These are phyloP conservation scores for Thyridium curvatum DNA, from an alignment of 2,329 filamentous ascomycete species.

Conservation along the genomic window DNA sequence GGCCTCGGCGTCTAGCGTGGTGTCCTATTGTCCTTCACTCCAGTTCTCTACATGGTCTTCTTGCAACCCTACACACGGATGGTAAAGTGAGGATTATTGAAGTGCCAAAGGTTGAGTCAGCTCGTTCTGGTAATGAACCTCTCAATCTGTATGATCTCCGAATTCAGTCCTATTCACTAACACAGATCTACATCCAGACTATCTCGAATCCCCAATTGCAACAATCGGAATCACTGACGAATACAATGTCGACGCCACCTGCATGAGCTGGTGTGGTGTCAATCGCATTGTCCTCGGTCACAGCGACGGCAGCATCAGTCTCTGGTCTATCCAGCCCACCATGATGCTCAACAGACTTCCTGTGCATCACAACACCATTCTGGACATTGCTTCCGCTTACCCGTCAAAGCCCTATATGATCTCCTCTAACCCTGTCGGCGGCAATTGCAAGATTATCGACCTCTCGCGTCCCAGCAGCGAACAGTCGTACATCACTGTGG, in stretches of 20 bases:
- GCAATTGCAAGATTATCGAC: slow-evolving; percentile 46
- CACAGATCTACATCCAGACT: slow-evolving; percentile 25
- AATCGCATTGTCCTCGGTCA: slow-evolving; percentile 51
- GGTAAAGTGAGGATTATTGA: slow-evolving; percentile 44
- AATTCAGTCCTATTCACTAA: not conserved
- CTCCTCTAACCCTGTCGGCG: slow-evolving; percentile 48
- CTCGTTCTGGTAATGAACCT: slow-evolving; percentile 32
- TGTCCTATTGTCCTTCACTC: slow-evolving; percentile 35
- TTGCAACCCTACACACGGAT: slow-evolving; percentile 45
- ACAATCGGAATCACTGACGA: slow-evolving; percentile 39
- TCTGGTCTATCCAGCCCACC: slow-evolving; percentile 49
- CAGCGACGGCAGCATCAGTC: slow-evolving; percentile 46
- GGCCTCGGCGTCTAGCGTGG: slow-evolving; percentile 45
- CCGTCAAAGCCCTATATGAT: slow-evolving; percentile 50
- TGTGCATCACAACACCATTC: slow-evolving; percentile 45
- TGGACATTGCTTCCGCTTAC: slow-evolving; percentile 50
- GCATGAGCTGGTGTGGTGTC: slow-evolving; percentile 47
- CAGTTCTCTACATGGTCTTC: slow-evolving; percentile 25
- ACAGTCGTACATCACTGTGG: slow-evolving; percentile 44
- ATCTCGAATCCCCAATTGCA: slow-evolving; percentile 35
- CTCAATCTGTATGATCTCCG: no score
- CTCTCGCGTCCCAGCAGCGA: slow-evolving; percentile 45
- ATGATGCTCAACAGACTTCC: slow-evolving; percentile 43
- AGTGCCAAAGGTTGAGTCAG: slow-evolving; percentile 19
- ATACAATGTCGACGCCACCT: slow-evolving; percentile 40